These are phyloP conservation scores for Penicillium dipodomyicola DNA, from an alignment of 495 filamentous ascomycete genomes.

Conservation along the genomic window DNA sequence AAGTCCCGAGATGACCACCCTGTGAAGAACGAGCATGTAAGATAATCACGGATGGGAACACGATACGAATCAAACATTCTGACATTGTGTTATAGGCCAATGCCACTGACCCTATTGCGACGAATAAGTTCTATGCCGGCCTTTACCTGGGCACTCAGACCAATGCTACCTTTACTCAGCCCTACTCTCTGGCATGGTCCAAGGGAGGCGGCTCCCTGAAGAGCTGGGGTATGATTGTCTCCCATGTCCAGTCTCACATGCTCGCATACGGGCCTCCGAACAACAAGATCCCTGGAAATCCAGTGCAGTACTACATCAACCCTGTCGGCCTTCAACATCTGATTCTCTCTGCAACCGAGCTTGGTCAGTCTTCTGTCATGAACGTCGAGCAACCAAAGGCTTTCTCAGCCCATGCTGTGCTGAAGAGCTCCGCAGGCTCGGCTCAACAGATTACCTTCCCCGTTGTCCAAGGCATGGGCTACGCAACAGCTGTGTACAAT, in stretches of 20 bases:
- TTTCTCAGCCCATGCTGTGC: conserved; percentile 71
- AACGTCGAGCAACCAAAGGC: conserved; percentile 61
- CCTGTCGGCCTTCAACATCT: conserved; percentile 81
- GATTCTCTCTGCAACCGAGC: conserved; percentile 72
- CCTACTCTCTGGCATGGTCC: conserved; percentile 78
- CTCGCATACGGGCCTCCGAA: conserved; percentile 58
- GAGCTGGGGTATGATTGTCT: conserved; percentile 76
- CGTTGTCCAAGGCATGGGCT: conserved; percentile 86
- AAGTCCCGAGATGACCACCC: conserved; percentile 51
- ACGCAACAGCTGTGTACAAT: conserved; percentile 76
- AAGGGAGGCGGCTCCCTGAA: conserved; percentile 61
- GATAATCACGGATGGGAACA: conserved; percentile 20
- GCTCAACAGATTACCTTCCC: conserved; percentile 68
- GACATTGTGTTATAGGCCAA: conserved; percentile 24
- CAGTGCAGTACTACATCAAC: conserved; percentile 70
- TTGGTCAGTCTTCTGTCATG: conserved; percentile 57
- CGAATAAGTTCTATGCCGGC: conserved; percentile 93
- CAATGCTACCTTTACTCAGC: conserved; percentile 73
- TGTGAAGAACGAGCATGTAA: conserved; percentile 46
- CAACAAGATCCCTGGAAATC: conserved; percentile 52
- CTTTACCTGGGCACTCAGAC: conserved; percentile 77
- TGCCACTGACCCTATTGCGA: conserved; percentile 58
- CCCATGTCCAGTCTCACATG: conserved; percentile 66
- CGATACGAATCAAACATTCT: conserved; percentile 8
- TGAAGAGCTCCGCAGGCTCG: conserved; percentile 54